Conservation (phyloP, 768 basidiomycete genomes). For the Tylopilus vinaceipallidus region DNA sequence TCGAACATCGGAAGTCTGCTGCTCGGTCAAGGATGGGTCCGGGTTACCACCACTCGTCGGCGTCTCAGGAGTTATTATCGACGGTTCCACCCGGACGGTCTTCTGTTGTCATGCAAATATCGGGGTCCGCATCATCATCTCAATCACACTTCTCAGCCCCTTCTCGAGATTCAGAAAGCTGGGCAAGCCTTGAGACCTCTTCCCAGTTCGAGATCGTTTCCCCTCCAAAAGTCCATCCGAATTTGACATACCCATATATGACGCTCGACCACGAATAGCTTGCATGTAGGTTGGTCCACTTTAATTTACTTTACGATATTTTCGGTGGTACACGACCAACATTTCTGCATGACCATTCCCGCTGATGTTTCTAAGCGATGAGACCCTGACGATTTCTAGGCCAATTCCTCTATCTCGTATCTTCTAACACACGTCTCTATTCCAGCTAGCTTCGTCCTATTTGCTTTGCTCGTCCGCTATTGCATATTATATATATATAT, state of each 20-base stretch:
- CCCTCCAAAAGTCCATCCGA: slow-evolving; percentile 41
- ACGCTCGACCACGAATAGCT: slow-evolving; percentile 42
- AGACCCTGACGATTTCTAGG: slow-evolving; percentile 6
- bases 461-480: slow-evolving; percentile 21
- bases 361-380: slow-evolving; percentile 9
- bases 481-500: slow-evolving; percentile 17
- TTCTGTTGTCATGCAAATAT: slow-evolving; percentile 14
- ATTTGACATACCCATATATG: slow-evolving; percentile 59
- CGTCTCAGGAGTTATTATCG: slow-evolving; percentile 31
- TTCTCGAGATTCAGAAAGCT: slow-evolving; percentile 34
- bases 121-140: slow-evolving; percentile 28
- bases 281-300: slow-evolving; percentile 14
- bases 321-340: slow-evolving; percentile 10
- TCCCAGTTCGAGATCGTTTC: slow-evolving; percentile 69
- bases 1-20: slow-evolving; percentile 27
- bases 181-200: slow-evolving; percentile 56
- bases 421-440: slow-evolving; percentile 9
- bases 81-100: slow-evolving; percentile 8
- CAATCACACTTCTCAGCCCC: slow-evolving; percentile 24
- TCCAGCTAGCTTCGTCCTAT: slow-evolving; percentile 16
- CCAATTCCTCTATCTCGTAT: slow-evolving; percentile 6
- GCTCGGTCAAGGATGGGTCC: slow-evolving; percentile 19
- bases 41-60: slow-evolving; percentile 24
- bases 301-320: slow-evolving; percentile 18
- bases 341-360: slow-evolving; percentile 13